Percentiles rank a stretch among this genome's conserved stretches.
Conservation (phyloP, 352 stramenopile species). For the Phytopythium boreale region DNA sequence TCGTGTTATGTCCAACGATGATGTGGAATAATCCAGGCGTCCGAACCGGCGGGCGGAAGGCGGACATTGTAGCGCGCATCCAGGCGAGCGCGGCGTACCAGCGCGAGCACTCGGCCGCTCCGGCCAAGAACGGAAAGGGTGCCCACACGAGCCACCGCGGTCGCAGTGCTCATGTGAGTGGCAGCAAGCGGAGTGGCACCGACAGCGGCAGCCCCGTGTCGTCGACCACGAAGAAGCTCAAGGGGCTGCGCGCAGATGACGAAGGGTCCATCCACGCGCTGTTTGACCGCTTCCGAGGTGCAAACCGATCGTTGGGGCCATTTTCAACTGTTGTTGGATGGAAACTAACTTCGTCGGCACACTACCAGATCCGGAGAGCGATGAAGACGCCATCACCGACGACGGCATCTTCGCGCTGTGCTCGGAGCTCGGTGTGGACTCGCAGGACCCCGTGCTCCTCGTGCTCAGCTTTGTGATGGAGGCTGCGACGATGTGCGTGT, state of each 20-base stretch:
- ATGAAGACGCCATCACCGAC: slow-evolving; percentile 74
- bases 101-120: slow-evolving; percentile 15
- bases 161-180: slow-evolving; percentile 8
- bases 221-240: slow-evolving; percentile 52
- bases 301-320: too few relatives aligned
- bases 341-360: slow-evolving; percentile 4
- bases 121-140: slow-evolving; percentile 24
- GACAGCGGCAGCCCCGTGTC: slow-evolving; percentile 23
- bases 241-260: slow-evolving; percentile 25
- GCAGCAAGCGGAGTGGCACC: slow-evolving; percentile 24
- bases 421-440: slow-evolving; percentile 61
- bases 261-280: slow-evolving; percentile 44
- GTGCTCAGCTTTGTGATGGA: slow-evolving; percentile 81
- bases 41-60: slow-evolving; percentile 64
- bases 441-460: slow-evolving; percentile 79
- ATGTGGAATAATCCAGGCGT: slow-evolving; percentile 38
- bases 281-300: slow-evolving; percentile 70
- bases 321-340: neutral
- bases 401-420: slow-evolving; percentile 78
- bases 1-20: neutral
- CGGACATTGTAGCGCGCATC: slow-evolving; percentile 74
- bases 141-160: slow-evolving; percentile 6
- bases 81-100: slow-evolving; percentile 52
- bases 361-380: slow-evolving; percentile 35
- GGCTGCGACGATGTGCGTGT: slow-evolving; percentile 74